Conservation (phyloP, 164 flowering plant genomes). For the Chloranthus sessilifolius region DNA sequence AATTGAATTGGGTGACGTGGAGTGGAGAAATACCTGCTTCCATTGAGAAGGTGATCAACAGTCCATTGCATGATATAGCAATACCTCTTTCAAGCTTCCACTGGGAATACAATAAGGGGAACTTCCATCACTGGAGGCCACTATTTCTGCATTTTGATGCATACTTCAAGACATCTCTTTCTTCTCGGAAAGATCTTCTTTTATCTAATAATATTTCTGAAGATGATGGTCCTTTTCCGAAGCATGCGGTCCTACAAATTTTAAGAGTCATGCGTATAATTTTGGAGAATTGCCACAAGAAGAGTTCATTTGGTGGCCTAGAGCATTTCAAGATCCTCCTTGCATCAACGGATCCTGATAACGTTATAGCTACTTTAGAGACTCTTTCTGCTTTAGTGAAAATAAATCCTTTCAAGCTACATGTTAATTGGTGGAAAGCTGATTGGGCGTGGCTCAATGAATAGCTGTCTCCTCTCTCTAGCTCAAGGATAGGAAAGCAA, state of each 20-base stretch:
- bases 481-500: constrained; percentile 99
- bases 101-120: constrained; percentile 98
- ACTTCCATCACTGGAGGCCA: constrained; percentile 96
- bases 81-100: constrained; percentile 90
- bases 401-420: constrained; percentile 82
- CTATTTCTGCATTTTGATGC: constrained; percentile 86
- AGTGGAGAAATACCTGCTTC: no score
- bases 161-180: constrained; percentile 75
- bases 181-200: constrained; percentile 69
- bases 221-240: constrained; percentile 63
- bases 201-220: constrained; percentile 57
- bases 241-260: constrained; percentile 73
- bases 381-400: constrained; percentile 81
- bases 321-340: constrained; percentile 94
- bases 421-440: constrained; percentile 76
- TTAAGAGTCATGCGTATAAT: constrained; percentile 80
- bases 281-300: constrained; percentile 85
- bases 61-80: constrained; percentile 88
- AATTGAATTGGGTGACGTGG: no score
- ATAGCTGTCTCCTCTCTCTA: constrained; percentile 68
- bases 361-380: constrained; percentile 70
- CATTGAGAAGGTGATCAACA: constrained; percentile 84
- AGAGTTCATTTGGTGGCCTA: constrained; percentile 73
- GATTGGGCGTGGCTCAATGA: constrained; percentile 75
- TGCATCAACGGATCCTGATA: constrained; percentile 88